Base-by-base conservation (phyloP, 441 rosid species). In the Melastoma candidum region DNA sequence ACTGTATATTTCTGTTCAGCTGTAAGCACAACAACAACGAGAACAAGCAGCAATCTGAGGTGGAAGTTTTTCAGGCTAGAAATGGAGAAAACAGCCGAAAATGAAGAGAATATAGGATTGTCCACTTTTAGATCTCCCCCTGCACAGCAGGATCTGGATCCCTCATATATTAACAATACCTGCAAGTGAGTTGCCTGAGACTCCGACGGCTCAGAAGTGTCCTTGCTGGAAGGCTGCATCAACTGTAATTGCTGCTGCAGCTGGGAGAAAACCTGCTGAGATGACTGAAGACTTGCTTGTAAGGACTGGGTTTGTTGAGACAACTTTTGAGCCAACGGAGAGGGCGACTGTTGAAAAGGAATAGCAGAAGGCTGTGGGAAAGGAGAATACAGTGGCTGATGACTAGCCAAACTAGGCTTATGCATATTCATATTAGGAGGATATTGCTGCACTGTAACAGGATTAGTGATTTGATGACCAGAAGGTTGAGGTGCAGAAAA, bases 191-290 rank as follows among this genome's bases (percentile, higher is more conserved):
- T 49, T 58, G 65, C 71, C 72, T 80, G 93, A 62, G 74, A 72
- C 62, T 78, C 12, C 22, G 48, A 17, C 13, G 58, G 81, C 65
- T 58, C 51, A 1, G 80, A 41, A 66, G 74, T 62, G 69, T 53
- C 71, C 55, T 80, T 89, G 74, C 68, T 85, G 29, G 86, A 63
- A 45, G 96, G 96, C 63, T 89, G 97, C 94, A 80, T 93, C 76
- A 77, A 74, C 77, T 87, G 96, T 60, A 84, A 63, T 64, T 89
- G 90, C 63, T 93, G 99, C 75, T 84, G 99, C 70, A 92, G 74
- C 74, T 89, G 89, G 49, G 99, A 87, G 75, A 94, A 83, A 46
- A 90, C 85, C 64, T 94, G 95, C 76, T 84, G 96, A 62, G 99
- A 87, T 26, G 99, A 87, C 53, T 89, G 96, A 71, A 83, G 76